phyloP scores from a whole-genome alignment of 371 early-diverging fungal species.

The Haplosporangium sp. region DNA sequence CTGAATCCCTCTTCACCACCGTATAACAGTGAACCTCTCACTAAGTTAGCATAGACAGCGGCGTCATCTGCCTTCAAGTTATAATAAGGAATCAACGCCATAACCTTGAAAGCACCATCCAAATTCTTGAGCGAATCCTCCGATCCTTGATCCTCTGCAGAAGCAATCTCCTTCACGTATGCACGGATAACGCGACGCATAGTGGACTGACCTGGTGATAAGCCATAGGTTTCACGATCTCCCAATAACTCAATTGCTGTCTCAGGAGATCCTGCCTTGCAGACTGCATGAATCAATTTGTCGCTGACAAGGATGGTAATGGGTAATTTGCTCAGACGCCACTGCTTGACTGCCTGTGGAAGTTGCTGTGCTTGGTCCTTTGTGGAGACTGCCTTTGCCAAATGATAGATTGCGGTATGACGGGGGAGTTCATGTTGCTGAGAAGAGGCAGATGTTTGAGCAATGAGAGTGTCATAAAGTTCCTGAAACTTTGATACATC shows the following conservation, averaged over 20 bases:
- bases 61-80: conserved; percentile 40
- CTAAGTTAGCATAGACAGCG: conserved; percentile 35
- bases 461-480: conserved; percentile 28
- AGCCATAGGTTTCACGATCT: conserved; percentile 56
- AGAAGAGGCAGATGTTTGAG: conserved; percentile 15
- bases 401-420: conserved; percentile 33
- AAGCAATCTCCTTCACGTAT: conserved; percentile 35
- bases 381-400: conserved; percentile 23
- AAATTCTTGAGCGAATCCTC: conserved; percentile 43
- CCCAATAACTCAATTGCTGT: conserved; percentile 56
- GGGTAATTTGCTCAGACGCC: conserved; percentile 57
- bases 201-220: conserved; percentile 40
- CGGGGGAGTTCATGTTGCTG: conserved; percentile 39
- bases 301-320: conserved; percentile 35
- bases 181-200: conserved; percentile 48
- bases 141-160: conserved; percentile 12
- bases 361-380: conserved; percentile 37
- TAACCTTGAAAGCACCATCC: conserved; percentile 50
- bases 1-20: conserved; percentile 50
- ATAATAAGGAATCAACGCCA: conserved; percentile 55
- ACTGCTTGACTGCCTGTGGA: conserved; percentile 55
- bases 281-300: conserved; percentile 43
- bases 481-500: conserved; percentile 30
- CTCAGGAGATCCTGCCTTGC: conserved; percentile 53
- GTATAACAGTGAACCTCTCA: conserved; percentile 43